Conservation (phyloP, 2,329 filamentous ascomycete genomes). For the Didymella segeticola region DNA sequence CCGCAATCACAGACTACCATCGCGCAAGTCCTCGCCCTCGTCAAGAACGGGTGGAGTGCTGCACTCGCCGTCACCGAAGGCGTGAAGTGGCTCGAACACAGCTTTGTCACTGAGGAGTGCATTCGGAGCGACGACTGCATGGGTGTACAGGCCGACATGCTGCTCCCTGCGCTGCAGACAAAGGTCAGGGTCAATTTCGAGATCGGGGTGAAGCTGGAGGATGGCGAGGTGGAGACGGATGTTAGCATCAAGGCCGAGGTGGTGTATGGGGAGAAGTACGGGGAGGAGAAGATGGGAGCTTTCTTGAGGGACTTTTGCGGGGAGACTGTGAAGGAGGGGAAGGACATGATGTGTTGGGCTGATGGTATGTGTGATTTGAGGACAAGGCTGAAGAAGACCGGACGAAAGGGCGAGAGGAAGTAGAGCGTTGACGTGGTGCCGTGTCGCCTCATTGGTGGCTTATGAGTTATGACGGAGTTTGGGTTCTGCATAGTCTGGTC, state of each 20-base stretch:
- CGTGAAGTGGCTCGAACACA: constrained; percentile 66
- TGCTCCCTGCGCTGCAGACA: constrained; percentile 70
- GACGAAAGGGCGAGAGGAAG: constrained; percentile 52
- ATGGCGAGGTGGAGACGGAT: constrained; percentile 58
- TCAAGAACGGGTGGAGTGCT: constrained; percentile 71
- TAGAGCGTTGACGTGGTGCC: constrained; percentile 2
- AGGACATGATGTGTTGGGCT: constrained; percentile 51
- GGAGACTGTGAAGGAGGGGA: constrained; percentile 28
- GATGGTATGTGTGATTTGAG: constrained; percentile 54
- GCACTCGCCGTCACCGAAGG: constrained; percentile 66
- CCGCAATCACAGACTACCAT: constrained; percentile 65
- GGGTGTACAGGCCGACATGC: constrained; percentile 65
- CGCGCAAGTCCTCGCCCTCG: constrained; percentile 63
- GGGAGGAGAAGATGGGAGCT: constrained; percentile 75
- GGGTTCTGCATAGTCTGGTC: background rate
- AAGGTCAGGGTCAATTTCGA: constrained; percentile 70
- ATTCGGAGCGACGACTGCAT: constrained; percentile 72
- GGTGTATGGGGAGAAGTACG: constrained; percentile 80
- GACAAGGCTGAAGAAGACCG: constrained; percentile 52
- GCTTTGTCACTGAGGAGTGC: constrained; percentile 68
- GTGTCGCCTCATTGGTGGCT: background rate
- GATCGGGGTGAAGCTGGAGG: constrained; percentile 56
- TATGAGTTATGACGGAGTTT: constrained; percentile 14
- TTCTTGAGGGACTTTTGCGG: constrained; percentile 66
- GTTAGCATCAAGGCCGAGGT: constrained; percentile 67